phyloP scores from a whole-genome alignment of 1,139 yeast genomes.

The Nakaseomyces kungkrabaensis region DNA sequence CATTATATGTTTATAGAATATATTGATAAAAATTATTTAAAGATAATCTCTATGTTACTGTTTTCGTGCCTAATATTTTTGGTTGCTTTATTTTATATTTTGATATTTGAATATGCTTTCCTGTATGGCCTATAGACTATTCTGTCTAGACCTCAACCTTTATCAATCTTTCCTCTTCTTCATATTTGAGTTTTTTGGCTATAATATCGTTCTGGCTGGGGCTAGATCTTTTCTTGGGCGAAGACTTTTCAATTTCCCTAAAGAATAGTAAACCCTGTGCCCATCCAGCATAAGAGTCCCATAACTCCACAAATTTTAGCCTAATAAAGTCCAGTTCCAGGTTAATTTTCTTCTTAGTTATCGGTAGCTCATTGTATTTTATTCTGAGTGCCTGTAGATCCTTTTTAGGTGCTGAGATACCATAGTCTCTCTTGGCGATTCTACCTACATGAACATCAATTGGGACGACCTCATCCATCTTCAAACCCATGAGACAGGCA shows the following conservation, averaged over 20 bases:
- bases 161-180: background rate
- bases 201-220: background rate
- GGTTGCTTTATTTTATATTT: background rate
- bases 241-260: slow-evolving; percentile 61
- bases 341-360: slow-evolving; percentile 41
- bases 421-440: slow-evolving; percentile 76
- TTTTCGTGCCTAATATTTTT: too few species aligned
- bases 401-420: slow-evolving; percentile 35
- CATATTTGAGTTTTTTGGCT: background rate
- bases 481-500: slow-evolving; percentile 82
- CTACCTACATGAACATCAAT: slow-evolving; percentile 96
- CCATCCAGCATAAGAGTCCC: slow-evolving; percentile 97
- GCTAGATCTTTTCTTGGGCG: background rate
- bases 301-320: slow-evolving; percentile 48
- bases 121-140: background rate
- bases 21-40: background rate
- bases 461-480: slow-evolving; percentile 83
- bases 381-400: slow-evolving; percentile 23
- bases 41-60: too few species aligned
- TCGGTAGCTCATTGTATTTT: slow-evolving; percentile 22
- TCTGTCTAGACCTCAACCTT: slow-evolving; percentile 6
- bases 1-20: background rate
- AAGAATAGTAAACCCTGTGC: slow-evolving; percentile 90
- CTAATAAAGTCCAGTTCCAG: slow-evolving; percentile 48
- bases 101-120: background rate